Percentiles rank a stretch among this genome's conserved stretches.
Conservation (phyloP, 2,329 filamentous ascomycete genomes). For the Scedosporium aurantiacum region DNA sequence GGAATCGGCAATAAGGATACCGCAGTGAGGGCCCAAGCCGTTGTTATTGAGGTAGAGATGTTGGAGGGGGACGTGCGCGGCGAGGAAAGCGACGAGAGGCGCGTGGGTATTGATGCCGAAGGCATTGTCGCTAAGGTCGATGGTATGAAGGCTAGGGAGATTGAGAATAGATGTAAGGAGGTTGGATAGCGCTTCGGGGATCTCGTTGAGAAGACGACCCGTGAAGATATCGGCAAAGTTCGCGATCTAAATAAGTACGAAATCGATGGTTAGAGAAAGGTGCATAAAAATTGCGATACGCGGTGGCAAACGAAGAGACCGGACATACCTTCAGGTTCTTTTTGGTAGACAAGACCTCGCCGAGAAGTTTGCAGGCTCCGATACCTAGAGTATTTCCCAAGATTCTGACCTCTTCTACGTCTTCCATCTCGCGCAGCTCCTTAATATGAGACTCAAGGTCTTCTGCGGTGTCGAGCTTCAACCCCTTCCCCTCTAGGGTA, state of each 20-base stretch:
- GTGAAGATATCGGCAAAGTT: slow-evolving; percentile 98
- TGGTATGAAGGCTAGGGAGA: slow-evolving; percentile 73
- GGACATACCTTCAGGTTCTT: slow-evolving; percentile 59
- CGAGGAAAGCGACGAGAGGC: slow-evolving; percentile 84
- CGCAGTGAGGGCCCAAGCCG: slow-evolving; percentile 83
- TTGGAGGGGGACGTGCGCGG: slow-evolving; percentile 77
- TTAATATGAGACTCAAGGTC: slow-evolving; percentile 80
- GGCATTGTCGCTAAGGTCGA: slow-evolving; percentile 96
- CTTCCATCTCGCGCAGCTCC: slow-evolving; percentile 56
- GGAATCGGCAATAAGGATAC: slow-evolving; percentile 78
- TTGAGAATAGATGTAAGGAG: slow-evolving; percentile 80
- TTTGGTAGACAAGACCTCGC: slow-evolving; percentile 73
- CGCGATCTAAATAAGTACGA: slow-evolving; percentile 41
- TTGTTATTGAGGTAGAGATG: slow-evolving; percentile 98
- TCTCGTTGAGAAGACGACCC: slow-evolving; percentile 82
- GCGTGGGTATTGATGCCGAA: slow-evolving; percentile 94
- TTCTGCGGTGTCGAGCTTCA: slow-evolving; percentile 82
- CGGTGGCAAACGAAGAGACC: background rate
- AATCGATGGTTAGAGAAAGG: slow-evolving; percentile 8
- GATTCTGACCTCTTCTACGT: slow-evolving; percentile 77
- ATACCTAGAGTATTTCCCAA: slow-evolving; percentile 89
- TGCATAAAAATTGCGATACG: background rate
- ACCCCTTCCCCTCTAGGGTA: slow-evolving; percentile 79
- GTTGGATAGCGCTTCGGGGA: slow-evolving; percentile 75
- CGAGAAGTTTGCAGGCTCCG: slow-evolving; percentile 74